phyloP scores from a whole-genome alignment of 306 rosid species.

The Biancaea sappan region DNA sequence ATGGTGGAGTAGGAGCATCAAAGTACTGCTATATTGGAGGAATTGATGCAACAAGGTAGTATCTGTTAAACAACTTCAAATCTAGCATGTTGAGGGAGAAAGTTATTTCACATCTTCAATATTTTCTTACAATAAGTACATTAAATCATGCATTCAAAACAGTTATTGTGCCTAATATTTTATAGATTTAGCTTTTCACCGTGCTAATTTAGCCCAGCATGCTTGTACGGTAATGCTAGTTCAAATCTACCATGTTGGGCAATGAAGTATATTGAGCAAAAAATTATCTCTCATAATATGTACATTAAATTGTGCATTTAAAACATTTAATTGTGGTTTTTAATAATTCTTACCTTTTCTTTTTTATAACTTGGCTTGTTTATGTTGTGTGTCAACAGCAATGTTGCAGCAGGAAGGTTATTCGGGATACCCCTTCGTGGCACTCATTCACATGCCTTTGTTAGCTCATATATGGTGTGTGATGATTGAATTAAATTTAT shows the following conservation, averaged over 20 bases:
- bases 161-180: constrained; percentile 2
- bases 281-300: neutral
- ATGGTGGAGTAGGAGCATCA: constrained; percentile 91
- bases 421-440: constrained; percentile 98
- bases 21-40: constrained; percentile 95
- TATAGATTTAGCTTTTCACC: neutral
- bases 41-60: constrained; percentile 92
- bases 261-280: no score
- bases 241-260: no score
- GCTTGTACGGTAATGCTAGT: neutral
- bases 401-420: constrained; percentile 96
- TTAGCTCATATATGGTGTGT: constrained; percentile 96
- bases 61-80: constrained; percentile 19
- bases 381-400: constrained; percentile 56
- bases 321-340: neutral
- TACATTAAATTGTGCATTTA: neutral
- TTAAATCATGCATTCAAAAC: neutral
- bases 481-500: constrained; percentile 34
- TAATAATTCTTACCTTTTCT: neutral
- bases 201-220: neutral
- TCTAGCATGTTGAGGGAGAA: neutral
- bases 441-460: constrained; percentile 98
- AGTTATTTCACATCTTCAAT: neutral
- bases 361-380: constrained; percentile 28
- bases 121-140: neutral